Evolutionary conservation across 306 rosid genomes (phyloP), one percentile per base, ranked within the genome.

Genomic region (Glycyrrhiza uralensis): DNA sequence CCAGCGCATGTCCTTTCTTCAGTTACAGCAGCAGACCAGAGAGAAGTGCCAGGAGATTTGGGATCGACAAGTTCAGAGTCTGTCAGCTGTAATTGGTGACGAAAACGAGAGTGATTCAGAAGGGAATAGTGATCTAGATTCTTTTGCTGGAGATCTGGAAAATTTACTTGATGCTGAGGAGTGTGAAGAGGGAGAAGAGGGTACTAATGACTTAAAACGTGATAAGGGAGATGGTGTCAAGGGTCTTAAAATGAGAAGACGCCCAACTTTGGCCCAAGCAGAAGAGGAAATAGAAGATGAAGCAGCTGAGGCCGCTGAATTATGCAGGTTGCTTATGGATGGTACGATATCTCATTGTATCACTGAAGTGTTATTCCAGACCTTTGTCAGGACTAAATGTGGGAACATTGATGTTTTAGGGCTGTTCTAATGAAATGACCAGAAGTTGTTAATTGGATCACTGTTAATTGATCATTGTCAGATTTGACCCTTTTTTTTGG

Each of bases 41-140:
- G 97, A 94, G 70, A 94, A 94, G 85, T 94, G 98, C 83, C 98
- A 94, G 76, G 97, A 94, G 78, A 91, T 94, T 76, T 94, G 98
- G 98, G 98, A 94, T 58, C 83, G 97, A 14, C 98, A 91, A 85
- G 71, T 76, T 77, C 97, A 91, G 87, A 85, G 89, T 79, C 89
- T 94, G 80, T 78, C 91, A 63, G 85, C 92, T 72, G 75, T 84
- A 49, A 88, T 82, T 74, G 91, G 92, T 42, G 96, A 90, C 71
- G 97, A 91, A 81, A 86, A 88, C 57, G 98, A 87, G 75, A 91
- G 97, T 12, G 98, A 94, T 76, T 93, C 97, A 23, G 98, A 94
- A 77, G 97, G 78, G 69, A 91, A 94, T 72, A 94, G 98, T 56
- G 98, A 94, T 80, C 83, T 94, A 17, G 98, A 94, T 87, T 94